Base-by-base conservation (phyloP, 495 filamentous ascomycete species). In the Tuber aestivum region DNA sequence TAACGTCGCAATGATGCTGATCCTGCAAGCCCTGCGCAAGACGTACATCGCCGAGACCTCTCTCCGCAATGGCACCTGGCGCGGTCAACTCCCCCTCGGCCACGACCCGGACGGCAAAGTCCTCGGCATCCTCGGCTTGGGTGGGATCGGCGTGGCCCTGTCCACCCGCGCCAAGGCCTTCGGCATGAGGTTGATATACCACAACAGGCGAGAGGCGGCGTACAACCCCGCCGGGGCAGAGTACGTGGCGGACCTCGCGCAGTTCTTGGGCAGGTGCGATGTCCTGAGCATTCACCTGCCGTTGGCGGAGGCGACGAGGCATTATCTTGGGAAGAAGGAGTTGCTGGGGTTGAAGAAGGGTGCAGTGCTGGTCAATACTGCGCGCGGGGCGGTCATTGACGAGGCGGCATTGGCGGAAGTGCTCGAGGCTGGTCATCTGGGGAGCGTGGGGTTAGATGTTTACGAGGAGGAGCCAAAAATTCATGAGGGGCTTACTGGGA, bases 111-210 rank as follows among this genome's bases (percentile, higher is more conserved):
- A 89, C 75, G 88, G 87, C 21, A 94, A 94, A 82, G 85, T 87
- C 0, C 87, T 96, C 0, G 93, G 93, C 3, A 92, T 97, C 74
- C 81, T 97, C 50, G 94, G 94, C 12, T 94, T 97, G 92, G 94
- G 94, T 14, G 93, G 93, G 0, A 97, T 97, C 72, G 94, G 94
- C 1, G 83, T 90, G 85, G 90, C 93, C 80, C 87, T 96, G 76
- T 88, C 90, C 71, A 88, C 87, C 79, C 89, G 91, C 50, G 91
- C 93, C 1, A 84, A 85, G 48, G 90, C 87, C 1, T 93, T 93
- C 80, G 90, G 89, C 41, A 97, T 97, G 92, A 95, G 97, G 88
- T 88, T 97, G 40, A 89, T 99, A 69, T 99, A 99, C 91, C 97
- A 93, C 85, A 95, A 99, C 88, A 97, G 97, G 88, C 95, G 97